Base-by-base conservation (phyloP, 2,329 filamentous ascomycete species). In the Fusarium lateritium region DNA sequence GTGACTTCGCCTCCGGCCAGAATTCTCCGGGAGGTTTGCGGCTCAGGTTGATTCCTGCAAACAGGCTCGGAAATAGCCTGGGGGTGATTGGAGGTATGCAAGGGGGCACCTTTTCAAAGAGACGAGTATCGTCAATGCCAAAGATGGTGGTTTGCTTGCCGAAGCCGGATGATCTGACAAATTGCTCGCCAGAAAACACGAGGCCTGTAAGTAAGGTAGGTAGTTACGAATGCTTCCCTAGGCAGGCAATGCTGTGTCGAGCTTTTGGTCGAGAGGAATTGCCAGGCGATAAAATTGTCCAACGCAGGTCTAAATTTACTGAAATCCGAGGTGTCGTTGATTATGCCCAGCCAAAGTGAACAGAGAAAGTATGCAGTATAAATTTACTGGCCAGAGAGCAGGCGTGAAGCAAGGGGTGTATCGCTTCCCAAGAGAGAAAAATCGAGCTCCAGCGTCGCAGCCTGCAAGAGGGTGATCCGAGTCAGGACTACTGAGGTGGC, bases 21-120 rank as follows among this genome's bases (percentile, higher is more conserved):
- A 50, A 39, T 45, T 39, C 47, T 33, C 31, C 46, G 40, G 47
- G 39, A 22, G 63, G 46, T 21, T 50, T 67, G 67, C 53, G 53
- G 44, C 56, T 57, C 44, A 45, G 36, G 40, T 56, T 40, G 56
- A 31, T 36, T 56, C 33, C 40, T 63, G 42, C 14, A 28, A 40
- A 63, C 49, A 31, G 22, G 40, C 24, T 67, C 47, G 52, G 46
- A 40, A 67, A 70, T 56, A 60, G 36, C 43, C 46, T 58, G 56
- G 57, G 28, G 39, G 42, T 42, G 58, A 31, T 44, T 39, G 44
- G 53, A 52, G 26, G 34, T 55, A 33, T 57, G 42, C 45, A 59
- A 43, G 64, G 51, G 47, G 40, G 39, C 40, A 15, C 24, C 44
- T 44, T 31, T 31, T 26, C 21, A 42, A 39, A 17, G 56, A 33